Conservation (phyloP, 2,329 filamentous ascomycete species). For the Cytospora piceae region DNA sequence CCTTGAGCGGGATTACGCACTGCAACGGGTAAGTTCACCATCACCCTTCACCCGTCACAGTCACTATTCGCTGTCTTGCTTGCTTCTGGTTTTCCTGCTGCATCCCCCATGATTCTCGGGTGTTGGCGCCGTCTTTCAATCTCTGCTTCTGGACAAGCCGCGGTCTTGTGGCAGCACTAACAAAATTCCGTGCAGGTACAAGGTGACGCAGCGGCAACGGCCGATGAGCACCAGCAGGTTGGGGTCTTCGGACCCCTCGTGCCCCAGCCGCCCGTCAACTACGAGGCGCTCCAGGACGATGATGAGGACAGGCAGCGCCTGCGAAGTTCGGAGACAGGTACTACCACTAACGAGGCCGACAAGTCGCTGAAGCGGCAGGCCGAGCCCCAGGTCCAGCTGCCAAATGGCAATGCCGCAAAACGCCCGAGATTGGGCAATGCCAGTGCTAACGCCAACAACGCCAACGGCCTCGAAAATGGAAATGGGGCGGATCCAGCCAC, state of each 20-base stretch:
- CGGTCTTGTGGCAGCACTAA: constrained; percentile 41
- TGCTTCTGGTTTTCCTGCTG: constrained; percentile 1
- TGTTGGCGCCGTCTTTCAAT: constrained; percentile 19
- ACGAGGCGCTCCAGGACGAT: constrained; percentile 43
- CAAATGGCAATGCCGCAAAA: constrained; percentile 63
- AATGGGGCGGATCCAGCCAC: constrained; percentile 56
- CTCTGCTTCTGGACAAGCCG: constrained; percentile 28
- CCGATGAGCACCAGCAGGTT: constrained; percentile 48
- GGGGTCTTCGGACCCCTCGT: constrained; percentile 63
- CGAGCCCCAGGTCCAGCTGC: constrained; percentile 50
- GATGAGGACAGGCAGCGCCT: constrained; percentile 39
- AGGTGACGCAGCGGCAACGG: constrained; percentile 51
- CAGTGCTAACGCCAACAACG: constrained; percentile 56
- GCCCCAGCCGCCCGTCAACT: constrained; percentile 48
- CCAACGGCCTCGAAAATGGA: constrained; percentile 49
- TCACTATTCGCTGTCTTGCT: constrained; percentile 19
- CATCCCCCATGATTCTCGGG: constrained; percentile 10
- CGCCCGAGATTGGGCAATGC: constrained; percentile 65
- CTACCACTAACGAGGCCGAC: constrained; percentile 37
- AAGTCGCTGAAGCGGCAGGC: constrained; percentile 56
- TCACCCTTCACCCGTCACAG: constrained; percentile 5
- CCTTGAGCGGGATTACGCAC: constrained; percentile 59
- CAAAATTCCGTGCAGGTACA: constrained; percentile 51
- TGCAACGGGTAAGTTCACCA: constrained; percentile 50
- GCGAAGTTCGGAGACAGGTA: constrained; percentile 34